A percentile compares a stretch with the other conserved stretches of the same genome.
These are phyloP conservation scores for Lasiodiplodia hormozganensis DNA, from an alignment of 2,329 filamentous ascomycete genomes.

Conservation along the genomic window DNA sequence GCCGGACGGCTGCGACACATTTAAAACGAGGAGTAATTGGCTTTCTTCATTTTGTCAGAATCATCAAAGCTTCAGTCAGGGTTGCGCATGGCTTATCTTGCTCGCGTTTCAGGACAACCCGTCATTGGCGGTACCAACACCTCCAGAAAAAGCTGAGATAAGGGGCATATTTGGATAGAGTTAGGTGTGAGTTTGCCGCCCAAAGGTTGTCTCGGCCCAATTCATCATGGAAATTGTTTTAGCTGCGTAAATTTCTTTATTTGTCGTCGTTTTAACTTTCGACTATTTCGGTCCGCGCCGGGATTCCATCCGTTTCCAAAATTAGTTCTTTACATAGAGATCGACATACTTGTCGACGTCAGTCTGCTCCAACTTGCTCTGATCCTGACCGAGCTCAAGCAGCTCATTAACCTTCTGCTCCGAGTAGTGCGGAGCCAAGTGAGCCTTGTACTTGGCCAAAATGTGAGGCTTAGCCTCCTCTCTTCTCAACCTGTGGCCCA, in stretches of 20 bases:
- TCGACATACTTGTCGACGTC: conserved; percentile 94
- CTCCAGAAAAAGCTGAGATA: neutral
- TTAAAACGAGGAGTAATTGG: too few relatives aligned
- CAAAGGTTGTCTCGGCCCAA: neutral
- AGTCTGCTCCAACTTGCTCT: conserved; percentile 76
- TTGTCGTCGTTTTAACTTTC: neutral
- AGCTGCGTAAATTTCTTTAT: neutral
- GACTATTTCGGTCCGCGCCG: neutral
- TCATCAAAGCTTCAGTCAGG: too few relatives aligned
- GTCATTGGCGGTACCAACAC: too few relatives aligned
- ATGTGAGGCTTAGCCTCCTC: conserved; percentile 99
- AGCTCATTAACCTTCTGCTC: conserved; percentile 81
- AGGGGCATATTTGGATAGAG: neutral
- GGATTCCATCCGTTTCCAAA: neutral
- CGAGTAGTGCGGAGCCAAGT: conserved; percentile 83
- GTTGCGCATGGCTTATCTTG: too few relatives aligned
- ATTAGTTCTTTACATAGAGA: conserved; percentile 69
- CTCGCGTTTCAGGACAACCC: too few relatives aligned
- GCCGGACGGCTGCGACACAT: too few relatives aligned
- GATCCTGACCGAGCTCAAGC: conserved; percentile 78
- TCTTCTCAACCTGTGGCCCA: conserved; percentile 87
- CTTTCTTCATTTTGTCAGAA: too few relatives aligned
- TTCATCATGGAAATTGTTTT: neutral
- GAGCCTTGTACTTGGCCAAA: conserved; percentile 91
- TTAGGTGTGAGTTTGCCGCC: neutral